phyloP scores from a whole-genome alignment of 2,329 filamentous ascomycete genomes.

The Diplocarpon rosae region DNA sequence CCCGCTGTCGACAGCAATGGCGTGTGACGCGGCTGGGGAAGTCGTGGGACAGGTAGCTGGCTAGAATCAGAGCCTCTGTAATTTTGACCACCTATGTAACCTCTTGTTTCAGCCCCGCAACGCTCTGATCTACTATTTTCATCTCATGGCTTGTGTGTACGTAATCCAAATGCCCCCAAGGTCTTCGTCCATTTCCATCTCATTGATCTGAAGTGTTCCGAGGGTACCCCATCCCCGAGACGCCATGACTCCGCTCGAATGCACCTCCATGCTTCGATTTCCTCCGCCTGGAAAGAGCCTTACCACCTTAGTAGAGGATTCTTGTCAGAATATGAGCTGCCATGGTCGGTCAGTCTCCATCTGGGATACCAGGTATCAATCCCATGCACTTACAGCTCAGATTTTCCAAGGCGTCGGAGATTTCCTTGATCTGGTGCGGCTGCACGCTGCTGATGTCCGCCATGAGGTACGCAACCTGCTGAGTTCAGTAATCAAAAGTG shows the following conservation, averaged over 20 bases:
- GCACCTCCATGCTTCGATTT: conserved; percentile 6
- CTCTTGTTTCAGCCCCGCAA: too few relatives aligned
- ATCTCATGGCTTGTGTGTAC: too few relatives aligned
- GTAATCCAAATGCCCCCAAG: too few relatives aligned
- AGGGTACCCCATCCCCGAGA: conserved; percentile 10
- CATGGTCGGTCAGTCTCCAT: conserved; percentile 1
- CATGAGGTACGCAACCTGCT: conserved; percentile 83
- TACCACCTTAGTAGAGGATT: conserved; percentile 27
- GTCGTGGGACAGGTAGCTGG: too few relatives aligned
- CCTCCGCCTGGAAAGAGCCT: background rate
- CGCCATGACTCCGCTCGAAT: conserved; percentile 20
- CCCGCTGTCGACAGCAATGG: too few relatives aligned
- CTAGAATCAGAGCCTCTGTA: too few relatives aligned
- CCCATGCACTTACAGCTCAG: conserved; percentile 58
- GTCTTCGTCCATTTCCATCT: too few relatives aligned
- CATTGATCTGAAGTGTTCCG: too few relatives aligned
- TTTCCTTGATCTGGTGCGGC: conserved; percentile 68
- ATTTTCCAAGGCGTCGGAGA: conserved; percentile 72
- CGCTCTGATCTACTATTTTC: too few relatives aligned
- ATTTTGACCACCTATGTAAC: too few relatives aligned
- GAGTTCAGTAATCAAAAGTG: too few relatives aligned
- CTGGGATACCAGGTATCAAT: background rate
- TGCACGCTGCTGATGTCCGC: conserved; percentile 88
- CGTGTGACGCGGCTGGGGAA: too few relatives aligned
- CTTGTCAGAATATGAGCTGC: conserved; percentile 30